Percentiles rank a stretch among this genome's conserved stretches.
Evolutionary conservation across 805 yeast genomes (phyloP).

Genomic region (Wickerhamiella shivajii): DNA sequence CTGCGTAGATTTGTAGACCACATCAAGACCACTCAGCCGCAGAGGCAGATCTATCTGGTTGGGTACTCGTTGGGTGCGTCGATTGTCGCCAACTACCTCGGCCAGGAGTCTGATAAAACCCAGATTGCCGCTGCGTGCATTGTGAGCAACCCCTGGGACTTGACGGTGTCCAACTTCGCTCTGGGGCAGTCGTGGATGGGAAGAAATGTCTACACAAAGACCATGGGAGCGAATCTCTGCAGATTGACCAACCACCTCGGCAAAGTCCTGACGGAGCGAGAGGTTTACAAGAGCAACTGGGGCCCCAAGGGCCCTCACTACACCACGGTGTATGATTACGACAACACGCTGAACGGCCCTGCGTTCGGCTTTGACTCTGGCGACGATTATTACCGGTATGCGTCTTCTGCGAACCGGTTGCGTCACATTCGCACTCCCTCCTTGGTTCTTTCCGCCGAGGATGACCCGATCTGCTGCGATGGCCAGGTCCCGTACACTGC

Average conservation of each 20-base stretch:
- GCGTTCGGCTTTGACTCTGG: constrained; percentile 52
- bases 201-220: constrained; percentile 33
- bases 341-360: constrained; percentile 47
- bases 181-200: constrained; percentile 33
- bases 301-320: constrained; percentile 12
- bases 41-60: constrained; percentile 48
- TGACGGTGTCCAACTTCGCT: constrained; percentile 34
- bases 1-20: constrained; percentile 40
- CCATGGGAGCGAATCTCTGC: constrained; percentile 35
- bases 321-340: constrained; percentile 40
- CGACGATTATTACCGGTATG: constrained; percentile 48
- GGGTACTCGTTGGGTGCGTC: constrained; percentile 76
- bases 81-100: constrained; percentile 55
- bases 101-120: constrained; percentile 35
- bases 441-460: constrained; percentile 46
- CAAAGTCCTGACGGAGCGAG: constrained; percentile 24
- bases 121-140: constrained; percentile 41
- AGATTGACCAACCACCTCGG: constrained; percentile 32
- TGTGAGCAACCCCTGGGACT: constrained; percentile 64
- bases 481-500: constrained; percentile 38
- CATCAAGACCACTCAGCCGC: constrained; percentile 39
- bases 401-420: constrained; percentile 41
- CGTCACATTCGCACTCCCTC: constrained; percentile 45
- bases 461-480: constrained; percentile 60
- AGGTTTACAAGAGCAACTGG: constrained; percentile 22